A percentile compares a stretch with the other conserved stretches of the same genome.
Evolutionary conservation across 2,329 filamentous ascomycete genomes (phyloP).

Genomic region (Blastomyces emzantsi): DNA sequence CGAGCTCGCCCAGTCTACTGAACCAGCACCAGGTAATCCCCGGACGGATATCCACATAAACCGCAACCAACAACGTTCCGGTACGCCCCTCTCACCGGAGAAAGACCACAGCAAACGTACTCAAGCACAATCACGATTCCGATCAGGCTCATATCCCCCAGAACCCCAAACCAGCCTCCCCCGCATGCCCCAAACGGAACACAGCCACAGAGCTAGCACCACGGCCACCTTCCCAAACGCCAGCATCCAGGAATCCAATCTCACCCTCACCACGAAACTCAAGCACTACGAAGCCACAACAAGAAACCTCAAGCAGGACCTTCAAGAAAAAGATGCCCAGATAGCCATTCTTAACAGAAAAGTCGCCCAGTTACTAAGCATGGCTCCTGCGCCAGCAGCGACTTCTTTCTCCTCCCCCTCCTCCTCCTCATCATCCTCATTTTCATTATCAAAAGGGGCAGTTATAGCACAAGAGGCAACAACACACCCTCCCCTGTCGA

Average conservation of each 20-base stretch:
- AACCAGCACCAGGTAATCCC: not conserved
- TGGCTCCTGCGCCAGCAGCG: slow-evolving; percentile 9
- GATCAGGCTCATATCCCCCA: not conserved
- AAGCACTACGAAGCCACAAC: not conserved
- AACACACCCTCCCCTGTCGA: not conserved
- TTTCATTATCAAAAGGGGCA: not conserved
- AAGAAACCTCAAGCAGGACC: slow-evolving; percentile 19
- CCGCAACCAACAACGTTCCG: not conserved
- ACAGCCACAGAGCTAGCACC: not conserved
- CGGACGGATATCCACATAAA: slow-evolving; percentile 8
- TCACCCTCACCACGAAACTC: not conserved
- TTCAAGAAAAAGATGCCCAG: slow-evolving; percentile 21
- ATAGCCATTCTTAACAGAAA: slow-evolving; percentile 23
- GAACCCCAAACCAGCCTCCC: not conserved
- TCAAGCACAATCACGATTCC: not conserved
- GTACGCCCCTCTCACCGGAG: not conserved
- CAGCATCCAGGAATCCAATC: not conserved
- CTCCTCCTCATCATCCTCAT: not conserved
- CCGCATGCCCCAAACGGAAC: not conserved
- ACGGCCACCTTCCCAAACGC: not conserved
- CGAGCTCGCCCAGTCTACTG: not conserved
- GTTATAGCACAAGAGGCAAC: not conserved
- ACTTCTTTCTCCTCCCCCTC: not conserved
- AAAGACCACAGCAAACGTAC: not conserved
- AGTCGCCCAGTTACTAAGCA: slow-evolving; percentile 18